Percentiles rank a stretch among this genome's conserved stretches.
Conservation (phyloP, 805 yeast genomes). For the Lipomyces starkeyi region DNA sequence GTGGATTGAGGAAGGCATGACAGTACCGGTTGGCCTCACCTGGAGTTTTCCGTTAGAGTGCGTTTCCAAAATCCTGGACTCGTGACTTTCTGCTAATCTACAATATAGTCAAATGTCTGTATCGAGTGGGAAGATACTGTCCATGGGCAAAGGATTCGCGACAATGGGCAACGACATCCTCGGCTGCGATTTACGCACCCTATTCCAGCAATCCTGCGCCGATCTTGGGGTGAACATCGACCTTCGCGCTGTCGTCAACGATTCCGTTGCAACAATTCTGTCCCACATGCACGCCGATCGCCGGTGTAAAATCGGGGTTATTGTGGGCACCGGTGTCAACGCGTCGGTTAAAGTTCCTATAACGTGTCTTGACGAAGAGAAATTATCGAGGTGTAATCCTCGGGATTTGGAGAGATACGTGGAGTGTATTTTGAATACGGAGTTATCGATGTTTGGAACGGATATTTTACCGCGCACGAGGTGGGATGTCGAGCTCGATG, state of each 20-base stretch:
- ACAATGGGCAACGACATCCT: conserved; percentile 70
- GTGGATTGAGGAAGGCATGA: conserved; percentile 18
- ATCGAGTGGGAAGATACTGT: conserved; percentile 40
- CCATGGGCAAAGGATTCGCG: conserved; percentile 69
- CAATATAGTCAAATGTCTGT: conserved; percentile 36
- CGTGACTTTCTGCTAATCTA: background rate
- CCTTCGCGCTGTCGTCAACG: conserved; percentile 85
- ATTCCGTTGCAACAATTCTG: conserved; percentile 84
- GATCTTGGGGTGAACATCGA: conserved; percentile 60
- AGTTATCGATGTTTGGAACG: conserved; percentile 84
- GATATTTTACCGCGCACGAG: conserved; percentile 70
- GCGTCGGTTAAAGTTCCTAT: conserved; percentile 72
- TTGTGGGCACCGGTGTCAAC: conserved; percentile 92
- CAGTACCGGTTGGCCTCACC: conserved; percentile 42
- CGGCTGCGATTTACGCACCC: conserved; percentile 73
- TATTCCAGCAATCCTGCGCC: conserved; percentile 69
- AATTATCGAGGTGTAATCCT: conserved; percentile 56
- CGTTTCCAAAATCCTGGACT: background rate
- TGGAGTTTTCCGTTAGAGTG: conserved; percentile 47
- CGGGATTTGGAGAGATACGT: conserved; percentile 40
- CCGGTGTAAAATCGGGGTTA: conserved; percentile 77
- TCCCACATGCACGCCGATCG: conserved; percentile 65
- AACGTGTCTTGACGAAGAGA: conserved; percentile 64
- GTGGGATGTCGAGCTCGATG: conserved; percentile 74
- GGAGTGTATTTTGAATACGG: conserved; percentile 81